phyloP scores from a whole-genome alignment of 2,329 filamentous ascomycete species.

The Fusarium oxysporum region DNA sequence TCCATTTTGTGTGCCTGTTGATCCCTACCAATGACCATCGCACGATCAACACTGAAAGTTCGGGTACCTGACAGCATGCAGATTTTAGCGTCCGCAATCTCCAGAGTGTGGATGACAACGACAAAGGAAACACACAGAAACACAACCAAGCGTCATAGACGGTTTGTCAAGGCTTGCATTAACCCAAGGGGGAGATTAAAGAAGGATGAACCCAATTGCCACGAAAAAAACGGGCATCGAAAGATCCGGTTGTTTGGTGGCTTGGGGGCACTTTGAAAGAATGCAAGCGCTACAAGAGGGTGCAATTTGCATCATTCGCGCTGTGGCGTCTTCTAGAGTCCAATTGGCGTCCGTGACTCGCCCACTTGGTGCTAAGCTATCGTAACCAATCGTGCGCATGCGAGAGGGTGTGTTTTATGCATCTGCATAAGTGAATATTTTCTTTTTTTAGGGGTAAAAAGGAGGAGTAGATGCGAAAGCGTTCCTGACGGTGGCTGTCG shows the following conservation, averaged over 20 bases:
- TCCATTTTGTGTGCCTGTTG: not conserved
- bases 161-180: conserved; percentile 2
- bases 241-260: conserved; percentile 1
- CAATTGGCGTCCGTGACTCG: not conserved
- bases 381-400: not conserved
- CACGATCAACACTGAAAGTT: not conserved
- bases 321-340: conserved; percentile 31
- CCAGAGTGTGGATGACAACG: not conserved
- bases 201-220: conserved; percentile 27
- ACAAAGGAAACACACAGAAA: conserved; percentile 1
- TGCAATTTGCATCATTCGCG: conserved; percentile 23
- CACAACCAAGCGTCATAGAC: conserved; percentile 26
- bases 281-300: conserved; percentile 1
- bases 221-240: conserved; percentile 31
- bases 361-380: conserved; percentile 20
- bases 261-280: not conserved
- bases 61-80: conserved; percentile 38
- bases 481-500: conserved; percentile 1
- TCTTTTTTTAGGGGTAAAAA: conserved; percentile 1
- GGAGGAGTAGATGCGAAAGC: not conserved
- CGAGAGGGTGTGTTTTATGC: conserved; percentile 9
- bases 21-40: not conserved
- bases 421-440: conserved; percentile 8
- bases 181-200: conserved; percentile 33
- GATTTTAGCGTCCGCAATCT: conserved; percentile 14